Base-by-base conservation (phyloP, 1,284 basidiomycete species). In the Rhodotorula sp. region DNA sequence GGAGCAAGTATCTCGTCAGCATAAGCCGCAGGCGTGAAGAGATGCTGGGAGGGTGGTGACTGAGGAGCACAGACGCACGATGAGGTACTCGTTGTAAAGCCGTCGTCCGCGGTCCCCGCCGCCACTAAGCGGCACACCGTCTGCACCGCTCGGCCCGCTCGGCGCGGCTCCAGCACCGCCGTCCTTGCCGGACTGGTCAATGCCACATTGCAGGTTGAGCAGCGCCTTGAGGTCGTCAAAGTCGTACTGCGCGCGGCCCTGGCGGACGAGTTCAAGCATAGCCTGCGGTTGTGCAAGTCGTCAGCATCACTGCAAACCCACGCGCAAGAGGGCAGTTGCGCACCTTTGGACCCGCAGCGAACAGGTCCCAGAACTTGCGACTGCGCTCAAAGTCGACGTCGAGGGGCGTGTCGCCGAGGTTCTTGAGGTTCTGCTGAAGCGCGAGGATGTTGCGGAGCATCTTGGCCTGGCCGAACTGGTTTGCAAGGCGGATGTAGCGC, bases 151-250 rank as follows among this genome's bases (percentile, higher is more conserved):
- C 19, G 54, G 42, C 21, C 57, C 57, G 14, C 41, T n/a, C 27
- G 27, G 48, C 21, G 42, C 55, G 16, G 44, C 25, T 3, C 53
- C 42, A 0, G 45, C 41, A 9, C 45, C 45, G 45, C 56, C 66
- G 59, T 76, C 75, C 59, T 76, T 76, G 42, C 68, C 63, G 7
- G 70, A 72, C 69, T 86, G 87, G 77, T 91, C 88, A 46, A 91
- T 87, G 46, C 90, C 91, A 79, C 92, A 95, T 78, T 93, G 91
- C 54, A 96, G 85, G 75, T 89, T 90, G 61, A 97, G 85, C 85
- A 97, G 92, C 8, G 88, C 87, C 80, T 93, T 91, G 82, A 95
- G 96, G 79, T 96, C 91, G 74, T 95, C 92, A 77, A 96, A 94
- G 3, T 85, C 87, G 82, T 91, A 96, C 49, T 87, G 84, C 19